Evolutionary conservation across 176 grass and related monocot species (phyloP).

Genomic region (Puccinellia tenuiflora): DNA sequence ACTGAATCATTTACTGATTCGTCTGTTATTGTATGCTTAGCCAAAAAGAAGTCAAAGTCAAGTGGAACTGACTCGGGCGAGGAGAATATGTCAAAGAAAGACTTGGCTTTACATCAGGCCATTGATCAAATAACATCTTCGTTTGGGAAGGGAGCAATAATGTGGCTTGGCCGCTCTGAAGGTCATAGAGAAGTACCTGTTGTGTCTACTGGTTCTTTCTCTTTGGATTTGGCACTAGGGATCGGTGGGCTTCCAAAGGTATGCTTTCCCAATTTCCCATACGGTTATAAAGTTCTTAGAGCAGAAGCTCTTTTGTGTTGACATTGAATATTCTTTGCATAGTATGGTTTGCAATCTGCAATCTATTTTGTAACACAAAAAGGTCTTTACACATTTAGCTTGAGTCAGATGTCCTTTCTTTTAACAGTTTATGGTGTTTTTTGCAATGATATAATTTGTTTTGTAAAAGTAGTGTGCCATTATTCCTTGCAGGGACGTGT

Average conservation of each 20-base stretch:
- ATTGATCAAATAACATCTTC: slow-evolving; percentile 86
- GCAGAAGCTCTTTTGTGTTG: background rate
- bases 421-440: background rate
- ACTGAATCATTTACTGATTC: slow-evolving; percentile 17
- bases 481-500: slow-evolving; percentile 69
- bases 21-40: slow-evolving; percentile 36
- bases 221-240: slow-evolving; percentile 84
- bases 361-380: background rate
- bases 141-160: slow-evolving; percentile 92
- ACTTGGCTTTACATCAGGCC: slow-evolving; percentile 84
- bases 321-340: background rate
- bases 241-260: slow-evolving; percentile 95
- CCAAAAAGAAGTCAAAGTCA: slow-evolving; percentile 64
- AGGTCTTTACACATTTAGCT: background rate
- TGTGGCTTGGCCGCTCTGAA: slow-evolving; percentile 92
- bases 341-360: background rate
- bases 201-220: slow-evolving; percentile 81
- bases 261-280: slow-evolving; percentile 1
- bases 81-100: slow-evolving; percentile 85
- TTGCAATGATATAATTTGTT: background rate
- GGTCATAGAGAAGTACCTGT: slow-evolving; percentile 77
- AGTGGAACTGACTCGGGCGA: slow-evolving; percentile 61
- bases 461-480: background rate
- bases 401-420: background rate
- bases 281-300: background rate